A percentile compares a stretch with the other conserved stretches of the same genome.
These are phyloP conservation scores for Mikania micrantha DNA, from an alignment of 129 eudicot species.

Conservation along the genomic window DNA sequence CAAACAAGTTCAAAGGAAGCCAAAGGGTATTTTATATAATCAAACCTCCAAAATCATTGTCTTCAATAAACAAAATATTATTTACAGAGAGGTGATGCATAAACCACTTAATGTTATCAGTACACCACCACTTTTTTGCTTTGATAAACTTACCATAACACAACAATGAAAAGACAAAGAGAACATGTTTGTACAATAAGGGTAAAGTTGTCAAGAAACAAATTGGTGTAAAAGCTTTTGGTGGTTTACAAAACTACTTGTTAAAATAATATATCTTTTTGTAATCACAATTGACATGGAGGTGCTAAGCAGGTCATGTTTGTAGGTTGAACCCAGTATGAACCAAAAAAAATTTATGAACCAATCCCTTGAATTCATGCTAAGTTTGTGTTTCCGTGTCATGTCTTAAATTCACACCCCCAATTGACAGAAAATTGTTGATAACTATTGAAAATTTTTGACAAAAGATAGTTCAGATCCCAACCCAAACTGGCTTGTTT, in stretches of 20 bases:
- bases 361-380: neutral
- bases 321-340: no score
- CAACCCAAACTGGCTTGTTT: neutral
- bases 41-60: neutral
- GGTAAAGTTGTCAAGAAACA: no score
- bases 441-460: neutral
- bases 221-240: no score
- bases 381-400: neutral
- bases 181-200: neutral
- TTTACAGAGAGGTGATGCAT: no score
- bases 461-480: neutral
- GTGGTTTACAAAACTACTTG: no score
- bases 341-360: no score
- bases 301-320: no score
- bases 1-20: neutral
- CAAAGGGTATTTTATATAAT: neutral
- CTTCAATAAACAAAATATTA: no score
- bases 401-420: no score
- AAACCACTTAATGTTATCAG: no score
- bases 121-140: no score
- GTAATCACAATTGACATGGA: neutral
- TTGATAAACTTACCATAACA: no score
- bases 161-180: neutral
- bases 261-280: neutral
- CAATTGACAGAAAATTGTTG: neutral